Conservation (phyloP, 192 early-diverging fungal genomes). For the Diversispora epigaea region DNA sequence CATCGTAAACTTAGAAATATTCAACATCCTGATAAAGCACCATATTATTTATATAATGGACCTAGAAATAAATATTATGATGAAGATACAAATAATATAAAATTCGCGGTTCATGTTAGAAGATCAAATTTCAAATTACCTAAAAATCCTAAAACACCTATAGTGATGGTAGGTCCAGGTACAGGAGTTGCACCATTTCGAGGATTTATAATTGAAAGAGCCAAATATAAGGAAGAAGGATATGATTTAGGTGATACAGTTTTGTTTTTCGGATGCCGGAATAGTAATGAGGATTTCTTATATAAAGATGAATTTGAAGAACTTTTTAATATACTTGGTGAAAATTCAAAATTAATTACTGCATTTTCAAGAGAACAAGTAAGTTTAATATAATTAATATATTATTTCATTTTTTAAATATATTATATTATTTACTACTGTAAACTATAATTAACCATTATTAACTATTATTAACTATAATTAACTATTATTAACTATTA, state of each 20-base stretch:
- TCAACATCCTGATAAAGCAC: conserved; percentile 28
- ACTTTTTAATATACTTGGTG: conserved; percentile 62
- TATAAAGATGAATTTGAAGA: conserved; percentile 80
- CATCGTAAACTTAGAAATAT: conserved; percentile 48
- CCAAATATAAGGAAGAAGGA: conserved; percentile 56
- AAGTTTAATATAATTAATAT: background rate
- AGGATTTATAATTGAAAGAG: conserved; percentile 91
- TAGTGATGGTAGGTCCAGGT: conserved; percentile 99
- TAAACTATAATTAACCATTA: too few species aligned
- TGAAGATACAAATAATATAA: conserved; percentile 36
- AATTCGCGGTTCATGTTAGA: conserved; percentile 86
- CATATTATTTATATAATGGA: conserved; percentile 46
- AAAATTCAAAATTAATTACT: conserved; percentile 71
- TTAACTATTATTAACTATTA: background rate
- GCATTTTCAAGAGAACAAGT: conserved; percentile 85
- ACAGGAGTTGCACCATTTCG: conserved; percentile 99
- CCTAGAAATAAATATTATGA: conserved; percentile 44
- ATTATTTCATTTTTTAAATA: too few species aligned
- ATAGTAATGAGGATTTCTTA: conserved; percentile 81
- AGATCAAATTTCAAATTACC: conserved; percentile 90
- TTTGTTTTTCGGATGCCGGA: conserved; percentile 94
- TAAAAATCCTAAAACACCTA: conserved; percentile 68
- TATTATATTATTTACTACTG: too few species aligned
- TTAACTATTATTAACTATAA: background rate
- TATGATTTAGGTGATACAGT: conserved; percentile 78